Conservation (phyloP, 192 early-diverging fungal genomes). For the Podila clonocystis region DNA sequence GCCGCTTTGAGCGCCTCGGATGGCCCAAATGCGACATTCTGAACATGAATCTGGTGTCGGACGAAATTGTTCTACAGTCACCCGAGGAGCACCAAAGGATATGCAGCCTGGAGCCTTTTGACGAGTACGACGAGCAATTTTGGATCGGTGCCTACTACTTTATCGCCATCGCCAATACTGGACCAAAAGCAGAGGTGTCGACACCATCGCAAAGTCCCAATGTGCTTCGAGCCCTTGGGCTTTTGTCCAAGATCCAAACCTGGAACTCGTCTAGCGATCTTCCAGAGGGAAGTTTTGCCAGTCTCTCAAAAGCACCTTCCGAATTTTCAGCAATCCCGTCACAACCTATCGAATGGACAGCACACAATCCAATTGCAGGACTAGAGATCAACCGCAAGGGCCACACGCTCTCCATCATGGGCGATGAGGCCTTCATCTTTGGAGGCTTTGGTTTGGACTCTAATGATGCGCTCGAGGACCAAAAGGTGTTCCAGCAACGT, state of each 20-base stretch:
- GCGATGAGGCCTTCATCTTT: constrained; percentile 24
- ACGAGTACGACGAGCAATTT: constrained; percentile 41
- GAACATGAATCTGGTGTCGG: constrained; percentile 38
- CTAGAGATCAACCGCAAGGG: constrained; percentile 44
- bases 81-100: constrained; percentile 28
- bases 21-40: constrained; percentile 39
- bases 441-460: constrained; percentile 42
- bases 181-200: neutral
- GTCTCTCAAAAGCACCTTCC: neutral
- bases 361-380: constrained; percentile 12
- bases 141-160: constrained; percentile 51
- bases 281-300: constrained; percentile 18
- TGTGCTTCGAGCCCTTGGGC: constrained; percentile 17
- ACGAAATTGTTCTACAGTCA: constrained; percentile 22
- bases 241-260: constrained; percentile 15
- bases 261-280: constrained; percentile 3
- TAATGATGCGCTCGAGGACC: constrained; percentile 14
- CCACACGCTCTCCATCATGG: constrained; percentile 30
- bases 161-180: constrained; percentile 28
- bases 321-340: no score
- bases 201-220: constrained; percentile 11
- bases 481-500: constrained; percentile 28
- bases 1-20: constrained; percentile 21
- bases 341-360: constrained; percentile 17
- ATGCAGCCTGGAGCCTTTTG: constrained; percentile 31